Evolutionary conservation across 1,139 yeast species (phyloP), one percentile per base, ranked within the genome.

Genomic region (Magnusiomyces clavatus): DNA sequence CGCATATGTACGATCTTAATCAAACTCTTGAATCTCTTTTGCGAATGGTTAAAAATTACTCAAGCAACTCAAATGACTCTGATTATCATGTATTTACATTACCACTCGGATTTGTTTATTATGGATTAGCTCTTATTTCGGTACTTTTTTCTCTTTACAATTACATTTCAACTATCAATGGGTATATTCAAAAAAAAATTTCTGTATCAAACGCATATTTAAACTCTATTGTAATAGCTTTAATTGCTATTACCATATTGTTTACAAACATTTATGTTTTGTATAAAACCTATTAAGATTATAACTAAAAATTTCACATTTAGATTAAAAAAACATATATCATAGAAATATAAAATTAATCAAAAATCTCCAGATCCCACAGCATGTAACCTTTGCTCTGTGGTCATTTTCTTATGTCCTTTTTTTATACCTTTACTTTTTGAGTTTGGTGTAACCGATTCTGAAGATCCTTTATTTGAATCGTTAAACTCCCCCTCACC

Each of bases 401-500:
- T n/a, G 10, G 17, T 37, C 17, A 37, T 37, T 37, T 37, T n/a
- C 10, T 37, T 37, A 37, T 37, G 14, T 37, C 14, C 17, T 37
- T 37, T n/a, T 8, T 37, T 37, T 5, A 4, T 37, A n/a, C 10
- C 10, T 37, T 37, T 37, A 16, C 40, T 37, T n/a, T 24, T 48
- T 42, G 54, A 57, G 41, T 56, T 58, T 31, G 57, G 46, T 14
- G 54, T 58, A 57, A 52, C 34, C 51, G 47, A 38, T 47, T 47
- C 19, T 48, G 31, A 8, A 8, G 31, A 24, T 24, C 31, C 31
- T 5, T 24, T 24, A 24, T 24, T 24, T 4, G 51, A 53, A 53
- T 66, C 71, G 48, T 69, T 72, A 59, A 77, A 77, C 57, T 75
- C 73, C 12, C 81, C 82, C 63, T 79, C 83, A n/a, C 78, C 82